phyloP scores from a whole-genome alignment of 1,284 basidiomycete species.

The Heterobasidion parviporum region DNA sequence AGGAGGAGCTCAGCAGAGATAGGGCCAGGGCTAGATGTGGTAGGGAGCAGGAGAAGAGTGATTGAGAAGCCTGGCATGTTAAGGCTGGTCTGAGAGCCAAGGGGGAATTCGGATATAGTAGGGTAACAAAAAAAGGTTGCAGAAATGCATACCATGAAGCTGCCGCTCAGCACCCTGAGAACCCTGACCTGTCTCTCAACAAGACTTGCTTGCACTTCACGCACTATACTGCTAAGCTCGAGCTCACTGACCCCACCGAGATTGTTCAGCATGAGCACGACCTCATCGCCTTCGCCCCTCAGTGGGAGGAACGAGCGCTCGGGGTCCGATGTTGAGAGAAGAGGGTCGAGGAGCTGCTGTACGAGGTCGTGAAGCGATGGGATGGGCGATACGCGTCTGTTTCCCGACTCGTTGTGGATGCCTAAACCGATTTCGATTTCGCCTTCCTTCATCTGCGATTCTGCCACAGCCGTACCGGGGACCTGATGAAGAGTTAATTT shows the following conservation, averaged over 20 bases:
- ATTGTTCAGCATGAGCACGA: conserved; percentile 72
- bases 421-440: conserved; percentile 87
- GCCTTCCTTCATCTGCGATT: conserved; percentile 48
- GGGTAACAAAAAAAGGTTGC: background rate
- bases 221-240: conserved; percentile 68
- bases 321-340: conserved; percentile 67
- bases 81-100: conserved; percentile 63
- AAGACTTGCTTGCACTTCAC: conserved; percentile 52
- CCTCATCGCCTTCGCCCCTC: conserved; percentile 54
- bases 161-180: conserved; percentile 65
- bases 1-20: conserved; percentile 46
- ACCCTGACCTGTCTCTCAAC: conserved; percentile 48
- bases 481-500: conserved; percentile 34
- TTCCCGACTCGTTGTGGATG: conserved; percentile 90
- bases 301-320: conserved; percentile 87
- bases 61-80: conserved; percentile 95
- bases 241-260: conserved; percentile 84
- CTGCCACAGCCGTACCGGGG: conserved; percentile 64
- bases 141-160: conserved; percentile 63
- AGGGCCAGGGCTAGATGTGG: conserved; percentile 27
- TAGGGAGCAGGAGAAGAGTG: conserved; percentile 76
- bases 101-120: background rate
- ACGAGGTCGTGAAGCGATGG: conserved; percentile 67
- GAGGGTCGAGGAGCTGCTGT: conserved; percentile 60
- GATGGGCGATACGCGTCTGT: conserved; percentile 61